A percentile compares a stretch with the other conserved stretches of the same genome.
These are phyloP conservation scores for Taphrina deformans DNA, from an alignment of 1,139 yeast species.

Conservation along the genomic window DNA sequence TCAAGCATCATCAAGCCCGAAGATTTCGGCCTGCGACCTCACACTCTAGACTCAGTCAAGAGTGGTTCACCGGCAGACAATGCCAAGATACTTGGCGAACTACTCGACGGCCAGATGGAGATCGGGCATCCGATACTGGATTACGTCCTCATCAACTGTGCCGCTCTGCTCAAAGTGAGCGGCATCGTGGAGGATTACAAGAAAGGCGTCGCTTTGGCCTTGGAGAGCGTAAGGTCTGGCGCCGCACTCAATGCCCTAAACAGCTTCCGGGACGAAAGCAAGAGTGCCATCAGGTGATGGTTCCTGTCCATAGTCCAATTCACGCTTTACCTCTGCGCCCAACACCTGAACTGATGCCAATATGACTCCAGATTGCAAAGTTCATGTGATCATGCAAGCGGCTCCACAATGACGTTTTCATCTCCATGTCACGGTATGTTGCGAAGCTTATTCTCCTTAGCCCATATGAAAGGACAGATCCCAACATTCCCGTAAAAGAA, in stretches of 20 bases:
- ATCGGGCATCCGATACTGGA: constrained; percentile 69
- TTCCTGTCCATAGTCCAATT: too few relatives aligned
- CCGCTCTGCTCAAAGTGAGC: constrained; percentile 77
- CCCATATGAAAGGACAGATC: too few relatives aligned
- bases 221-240: constrained; percentile 65
- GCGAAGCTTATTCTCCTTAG: neutral
- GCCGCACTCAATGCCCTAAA: constrained; percentile 62
- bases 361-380: too few relatives aligned
- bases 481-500: too few relatives aligned
- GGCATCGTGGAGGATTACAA: constrained; percentile 69
- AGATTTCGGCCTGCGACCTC: constrained; percentile 80
- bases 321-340: too few relatives aligned
- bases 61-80: constrained; percentile 88
- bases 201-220: constrained; percentile 75
- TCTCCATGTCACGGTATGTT: neutral
- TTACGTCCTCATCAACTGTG: constrained; percentile 81
- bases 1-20: constrained; percentile 51
- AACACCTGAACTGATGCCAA: too few relatives aligned
- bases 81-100: constrained; percentile 61
- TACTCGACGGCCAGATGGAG: constrained; percentile 52
- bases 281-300: constrained; percentile 36
- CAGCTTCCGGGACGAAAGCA: constrained; percentile 55
- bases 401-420: constrained; percentile 1
- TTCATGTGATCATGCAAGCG: neutral
- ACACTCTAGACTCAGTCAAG: constrained; percentile 62